A percentile compares a stretch with the other conserved stretches of the same genome.
These are phyloP conservation scores for Pinus taeda DNA, from an alignment of 75 land plant species.

Conservation along the genomic window DNA sequence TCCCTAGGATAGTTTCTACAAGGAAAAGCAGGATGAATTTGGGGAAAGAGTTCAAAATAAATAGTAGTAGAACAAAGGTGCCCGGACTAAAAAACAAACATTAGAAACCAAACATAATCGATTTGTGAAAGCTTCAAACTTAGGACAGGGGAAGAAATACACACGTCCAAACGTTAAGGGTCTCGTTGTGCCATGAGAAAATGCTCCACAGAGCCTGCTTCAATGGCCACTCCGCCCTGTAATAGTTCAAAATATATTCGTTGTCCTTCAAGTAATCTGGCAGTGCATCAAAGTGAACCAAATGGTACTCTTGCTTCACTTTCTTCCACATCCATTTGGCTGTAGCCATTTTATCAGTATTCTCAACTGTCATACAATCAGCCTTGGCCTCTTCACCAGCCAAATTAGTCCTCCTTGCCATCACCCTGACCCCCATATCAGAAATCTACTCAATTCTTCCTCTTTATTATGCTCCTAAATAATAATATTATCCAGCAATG, in stretches of 20 bases:
- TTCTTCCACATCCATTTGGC: constrained; percentile 16
- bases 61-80: neutral
- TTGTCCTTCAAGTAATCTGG: constrained; percentile 84
- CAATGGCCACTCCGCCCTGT: constrained; percentile 85
- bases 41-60: too few relatives aligned
- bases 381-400: neutral
- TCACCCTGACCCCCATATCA: constrained; percentile 2
- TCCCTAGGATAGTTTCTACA: too few relatives aligned
- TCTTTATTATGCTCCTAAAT: too few relatives aligned
- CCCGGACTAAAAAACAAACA: neutral
- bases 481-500: too few relatives aligned
- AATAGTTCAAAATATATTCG: constrained; percentile 73
- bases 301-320: constrained; percentile 31
- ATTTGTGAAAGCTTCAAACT: neutral
- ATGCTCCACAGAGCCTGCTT: constrained; percentile 60
- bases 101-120: neutral
- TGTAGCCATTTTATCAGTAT: constrained; percentile 4
- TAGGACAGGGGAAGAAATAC: constrained; percentile 12
- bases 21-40: too few relatives aligned
- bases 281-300: constrained; percentile 72
- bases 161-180: constrained; percentile 95
- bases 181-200: constrained; percentile 90
- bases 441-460: too few relatives aligned
- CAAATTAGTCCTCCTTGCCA: constrained; percentile 2
- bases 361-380: constrained; percentile 4